Evolutionary conservation across 2,329 filamentous ascomycete species (phyloP), one percentile per base, ranked within the genome.

Genomic region (Pseudocercospora eumusae): DNA sequence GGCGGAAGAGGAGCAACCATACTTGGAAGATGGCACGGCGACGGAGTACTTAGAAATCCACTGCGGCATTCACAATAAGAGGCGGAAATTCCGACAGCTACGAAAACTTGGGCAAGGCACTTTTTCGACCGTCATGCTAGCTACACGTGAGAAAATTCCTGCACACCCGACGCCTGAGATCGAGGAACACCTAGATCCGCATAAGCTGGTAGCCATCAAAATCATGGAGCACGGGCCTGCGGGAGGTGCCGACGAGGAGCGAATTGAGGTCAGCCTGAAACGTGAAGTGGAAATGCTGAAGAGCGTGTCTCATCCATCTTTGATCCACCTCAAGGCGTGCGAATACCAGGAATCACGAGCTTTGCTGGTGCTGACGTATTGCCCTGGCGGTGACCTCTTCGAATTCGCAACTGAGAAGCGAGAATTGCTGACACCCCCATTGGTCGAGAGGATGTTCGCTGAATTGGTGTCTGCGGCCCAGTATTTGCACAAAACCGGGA

Each of bases 201-300:
- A 88, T 71, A 91, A 90, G 57, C 81, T 99, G 13, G 95, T 98
- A 2, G 95, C 95, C 1, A 87, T 99, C 73, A 99, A 99, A 77
- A 87, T 99, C 49, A 93, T 96, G 73, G 92, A 97, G 75, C 92
- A 96, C 77, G 95, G 93, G 3, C 93, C 95, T 0, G 91, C 91
- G 23, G 95, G 95, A 57, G 93, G 93, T 50, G 93, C 93, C 3
- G 95, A 95, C 54, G 92, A 96, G 74, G 91, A 96, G 70, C 87
- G 95, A 42, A 88, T 98, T 64, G 93, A 97, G 76, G 91, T 95
- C 77, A 96, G 92, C 60, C 80, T 99, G 66, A 96, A 96, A 78
- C 87, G 95, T 64, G 95, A 99, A 79, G 84, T 99, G 44, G 93
- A 98, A 71, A 96, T 99, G 67, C 88, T 99, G 81, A 92, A 90